Percentiles rank a stretch among this genome's conserved stretches.
Conservation (phyloP, 352 stramenopile genomes). For the Pythium folliculosum region DNA sequence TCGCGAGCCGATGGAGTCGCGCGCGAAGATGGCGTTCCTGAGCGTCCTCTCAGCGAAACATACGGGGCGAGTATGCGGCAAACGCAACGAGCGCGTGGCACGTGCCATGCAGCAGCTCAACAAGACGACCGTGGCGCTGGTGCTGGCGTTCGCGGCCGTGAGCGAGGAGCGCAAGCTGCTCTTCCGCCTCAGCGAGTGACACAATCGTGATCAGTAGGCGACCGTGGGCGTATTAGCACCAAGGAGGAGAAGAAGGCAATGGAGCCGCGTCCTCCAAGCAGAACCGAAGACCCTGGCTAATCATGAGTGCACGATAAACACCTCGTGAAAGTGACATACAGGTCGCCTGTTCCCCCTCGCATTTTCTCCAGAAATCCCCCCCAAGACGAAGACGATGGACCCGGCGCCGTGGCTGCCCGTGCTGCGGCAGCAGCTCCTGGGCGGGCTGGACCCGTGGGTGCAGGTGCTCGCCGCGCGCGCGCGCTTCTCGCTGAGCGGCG, state of each 20-base stretch:
- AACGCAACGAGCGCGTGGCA: not conserved
- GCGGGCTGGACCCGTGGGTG: constrained; percentile 10
- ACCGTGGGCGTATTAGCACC: no score
- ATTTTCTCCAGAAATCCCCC: not conserved
- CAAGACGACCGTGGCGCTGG: not conserved
- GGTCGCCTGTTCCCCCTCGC: not conserved
- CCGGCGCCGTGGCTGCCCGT: not conserved
- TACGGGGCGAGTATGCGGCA: not conserved
- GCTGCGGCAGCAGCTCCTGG: constrained; percentile 8
- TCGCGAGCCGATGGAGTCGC: not conserved
- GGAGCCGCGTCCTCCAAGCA: no score
- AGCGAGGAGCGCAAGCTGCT: not conserved
- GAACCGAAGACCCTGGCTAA: no score
- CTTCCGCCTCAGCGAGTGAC: not conserved
- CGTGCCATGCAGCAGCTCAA: not conserved
- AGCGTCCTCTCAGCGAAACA: not conserved
- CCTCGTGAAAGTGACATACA: not conserved
- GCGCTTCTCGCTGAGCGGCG: not conserved
- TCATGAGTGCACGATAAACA: no score
- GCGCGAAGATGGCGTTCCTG: constrained; percentile 1
- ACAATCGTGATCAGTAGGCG: no score
- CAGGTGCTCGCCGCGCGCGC: not conserved
- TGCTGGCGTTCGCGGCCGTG: not conserved
- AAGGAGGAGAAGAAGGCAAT: no score
- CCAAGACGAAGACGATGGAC: not conserved